These are phyloP conservation scores for Aaosphaeria arxii DNA, from an alignment of 2,329 filamentous ascomycete species.

Conservation along the genomic window DNA sequence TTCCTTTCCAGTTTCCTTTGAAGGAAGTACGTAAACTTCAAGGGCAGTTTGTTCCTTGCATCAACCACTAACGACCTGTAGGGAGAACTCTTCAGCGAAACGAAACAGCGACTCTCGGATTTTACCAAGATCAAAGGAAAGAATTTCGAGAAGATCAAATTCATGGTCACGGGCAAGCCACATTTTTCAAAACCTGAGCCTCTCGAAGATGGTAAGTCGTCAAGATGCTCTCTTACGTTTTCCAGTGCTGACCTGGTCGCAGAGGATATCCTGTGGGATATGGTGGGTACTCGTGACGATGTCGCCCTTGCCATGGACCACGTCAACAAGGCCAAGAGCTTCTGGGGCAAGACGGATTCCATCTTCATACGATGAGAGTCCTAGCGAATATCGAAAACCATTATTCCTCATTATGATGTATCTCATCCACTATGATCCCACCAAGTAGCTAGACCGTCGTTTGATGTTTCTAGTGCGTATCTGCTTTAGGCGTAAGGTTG, in stretches of 20 bases:
- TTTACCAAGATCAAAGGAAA: conserved; percentile 95
- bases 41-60: background rate
- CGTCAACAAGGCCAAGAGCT: conserved; percentile 58
- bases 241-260: conserved; percentile 2
- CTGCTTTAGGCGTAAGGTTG: no score
- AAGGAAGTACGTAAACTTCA: conserved; percentile 61
- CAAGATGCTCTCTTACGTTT: no score
- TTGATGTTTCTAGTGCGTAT: no score
- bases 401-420: no score
- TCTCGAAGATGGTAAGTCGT: conserved; percentile 77
- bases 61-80: conserved; percentile 36
- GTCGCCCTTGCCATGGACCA: conserved; percentile 56
- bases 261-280: conserved; percentile 48
- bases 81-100: conserved; percentile 85
- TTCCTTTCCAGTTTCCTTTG: conserved; percentile 87
- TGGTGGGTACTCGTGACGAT: conserved; percentile 34
- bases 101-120: conserved; percentile 90
- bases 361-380: conserved; percentile 56
- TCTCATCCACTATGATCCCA: no score
- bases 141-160: conserved; percentile 97
- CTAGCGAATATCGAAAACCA: no score
- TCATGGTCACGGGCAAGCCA: conserved; percentile 66
- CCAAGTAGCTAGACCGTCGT: no score
- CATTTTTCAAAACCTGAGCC: conserved; percentile 77
- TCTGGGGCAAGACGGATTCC: conserved; percentile 60